Conservation (phyloP, 164 flowering plant genomes). For the Protea cynaroides region DNA sequence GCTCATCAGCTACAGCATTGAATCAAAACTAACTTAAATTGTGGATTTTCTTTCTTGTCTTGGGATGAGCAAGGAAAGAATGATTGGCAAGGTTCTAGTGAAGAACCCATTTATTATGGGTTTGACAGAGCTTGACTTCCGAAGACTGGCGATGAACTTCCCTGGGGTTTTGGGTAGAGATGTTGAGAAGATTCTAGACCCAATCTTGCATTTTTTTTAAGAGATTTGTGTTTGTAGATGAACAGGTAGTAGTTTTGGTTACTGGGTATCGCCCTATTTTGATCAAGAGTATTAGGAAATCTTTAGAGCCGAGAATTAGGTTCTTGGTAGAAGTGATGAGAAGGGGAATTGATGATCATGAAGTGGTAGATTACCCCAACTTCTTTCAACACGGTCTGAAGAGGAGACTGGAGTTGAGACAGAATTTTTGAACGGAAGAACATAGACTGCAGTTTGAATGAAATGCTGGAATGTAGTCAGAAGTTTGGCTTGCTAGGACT, state of each 20-base stretch:
- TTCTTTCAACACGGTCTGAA: constrained; percentile 76
- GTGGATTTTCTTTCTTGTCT: constrained; percentile 66
- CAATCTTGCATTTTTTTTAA: constrained; percentile 52
- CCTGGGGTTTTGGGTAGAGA: constrained; percentile 86
- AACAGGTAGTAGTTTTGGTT: constrained; percentile 60
- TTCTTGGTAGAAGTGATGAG: constrained; percentile 84
- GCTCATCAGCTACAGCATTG: constrained; percentile 92
- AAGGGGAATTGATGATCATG: constrained; percentile 63
- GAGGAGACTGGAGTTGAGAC: constrained; percentile 73
- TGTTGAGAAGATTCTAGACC: constrained; percentile 66
- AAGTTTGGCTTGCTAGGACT: constrained; percentile 44
- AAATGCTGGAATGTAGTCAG: constrained; percentile 76
- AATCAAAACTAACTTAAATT: constrained; percentile 53
- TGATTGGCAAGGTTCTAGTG: constrained; percentile 67
- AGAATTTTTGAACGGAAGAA: constrained; percentile 55
- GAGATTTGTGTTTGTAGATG: constrained; percentile 45
- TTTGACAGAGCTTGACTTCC: constrained; percentile 54
- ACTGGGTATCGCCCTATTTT: constrained; percentile 77
- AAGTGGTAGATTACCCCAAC: constrained; percentile 71
- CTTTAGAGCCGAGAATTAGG: constrained; percentile 77
- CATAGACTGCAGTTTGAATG: constrained; percentile 62
- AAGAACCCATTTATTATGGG: constrained; percentile 88
- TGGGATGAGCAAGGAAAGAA: constrained; percentile 58
- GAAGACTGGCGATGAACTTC: constrained; percentile 48
- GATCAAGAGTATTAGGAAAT: constrained; percentile 79